Conservation (phyloP, 495 filamentous ascomycete species). For the Trichoderma orchidacearum region DNA sequence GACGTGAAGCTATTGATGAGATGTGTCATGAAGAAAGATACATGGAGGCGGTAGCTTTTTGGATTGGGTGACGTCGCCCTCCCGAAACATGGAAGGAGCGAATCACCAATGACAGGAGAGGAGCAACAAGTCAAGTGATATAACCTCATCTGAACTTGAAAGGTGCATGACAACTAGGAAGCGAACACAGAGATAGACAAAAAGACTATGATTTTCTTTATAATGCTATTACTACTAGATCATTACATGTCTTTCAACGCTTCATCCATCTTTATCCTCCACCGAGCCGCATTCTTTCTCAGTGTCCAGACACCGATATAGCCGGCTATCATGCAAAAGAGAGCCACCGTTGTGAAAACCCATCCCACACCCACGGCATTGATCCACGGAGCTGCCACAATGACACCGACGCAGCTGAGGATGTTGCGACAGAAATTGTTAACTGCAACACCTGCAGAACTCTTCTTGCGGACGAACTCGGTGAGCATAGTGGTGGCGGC, state of each 20-base stretch:
- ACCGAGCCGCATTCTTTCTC: slow-evolving; percentile 47
- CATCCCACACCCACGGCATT: slow-evolving; percentile 77
- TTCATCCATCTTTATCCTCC: slow-evolving; percentile 57
- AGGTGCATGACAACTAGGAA: too few relatives aligned
- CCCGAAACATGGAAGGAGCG: too few relatives aligned
- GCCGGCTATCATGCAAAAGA: slow-evolving; percentile 43
- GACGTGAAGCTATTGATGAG: neutral
- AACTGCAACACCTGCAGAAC: slow-evolving; percentile 66
- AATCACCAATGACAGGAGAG: too few relatives aligned
- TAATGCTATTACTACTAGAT: neutral
- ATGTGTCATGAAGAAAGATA: neutral
- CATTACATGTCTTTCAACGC: slow-evolving; percentile 1
- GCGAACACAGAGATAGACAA: neutral
- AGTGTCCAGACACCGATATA: slow-evolving; percentile 50
- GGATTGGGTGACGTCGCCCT: too few relatives aligned
- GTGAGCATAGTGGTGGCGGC: slow-evolving; percentile 71
- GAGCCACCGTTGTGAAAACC: slow-evolving; percentile 68
- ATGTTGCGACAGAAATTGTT: slow-evolving; percentile 84
- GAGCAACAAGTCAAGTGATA: too few relatives aligned
- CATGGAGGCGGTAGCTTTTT: too few relatives aligned
- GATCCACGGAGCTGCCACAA: slow-evolving; percentile 67
- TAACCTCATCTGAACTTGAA: too few relatives aligned
- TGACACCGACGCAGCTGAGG: slow-evolving; percentile 61
- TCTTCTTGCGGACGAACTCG: slow-evolving; percentile 74
- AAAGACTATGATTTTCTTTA: neutral